These are phyloP conservation scores for Pythium folliculosum DNA, from an alignment of 352 stramenopile species.

Conservation along the genomic window DNA sequence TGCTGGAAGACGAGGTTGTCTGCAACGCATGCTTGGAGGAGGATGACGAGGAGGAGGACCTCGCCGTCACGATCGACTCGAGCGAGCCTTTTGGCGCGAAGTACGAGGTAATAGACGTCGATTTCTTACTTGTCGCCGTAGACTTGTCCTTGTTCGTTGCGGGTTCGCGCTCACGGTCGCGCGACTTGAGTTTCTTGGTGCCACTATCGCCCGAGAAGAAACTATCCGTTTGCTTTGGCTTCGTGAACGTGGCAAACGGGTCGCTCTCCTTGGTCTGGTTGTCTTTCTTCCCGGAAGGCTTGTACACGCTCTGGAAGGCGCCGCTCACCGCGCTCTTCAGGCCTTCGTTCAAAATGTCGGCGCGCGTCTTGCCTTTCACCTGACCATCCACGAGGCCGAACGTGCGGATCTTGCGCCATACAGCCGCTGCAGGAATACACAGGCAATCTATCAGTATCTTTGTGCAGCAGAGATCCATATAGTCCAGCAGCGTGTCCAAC, in stretches of 20 bases:
- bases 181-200: neutral
- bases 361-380: slow-evolving; percentile 57
- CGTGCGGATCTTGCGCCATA: slow-evolving; percentile 78
- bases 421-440: slow-evolving; percentile 55
- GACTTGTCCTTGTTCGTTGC: slow-evolving; percentile 12
- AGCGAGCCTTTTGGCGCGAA: neutral
- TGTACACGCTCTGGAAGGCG: slow-evolving; percentile 13
- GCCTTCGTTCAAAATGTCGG: slow-evolving; percentile 56
- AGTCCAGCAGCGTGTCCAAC: neutral
- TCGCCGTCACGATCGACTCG: neutral
- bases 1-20: neutral
- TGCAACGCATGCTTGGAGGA: neutral
- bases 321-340: slow-evolving; percentile 42
- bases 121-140: neutral
- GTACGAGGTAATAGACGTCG: neutral
- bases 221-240: neutral
- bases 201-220: neutral
- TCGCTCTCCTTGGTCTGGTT: neutral
- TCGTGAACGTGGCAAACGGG: neutral
- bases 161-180: neutral
- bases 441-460: no score
- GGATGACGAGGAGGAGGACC: neutral
- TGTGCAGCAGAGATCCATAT: no score
- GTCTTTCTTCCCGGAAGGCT: neutral
- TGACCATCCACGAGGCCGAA: slow-evolving; percentile 64